A percentile compares a stretch with the other conserved stretches of the same genome.
phyloP scores from a whole-genome alignment of 805 yeast species.

The Pichia ethanolica region DNA sequence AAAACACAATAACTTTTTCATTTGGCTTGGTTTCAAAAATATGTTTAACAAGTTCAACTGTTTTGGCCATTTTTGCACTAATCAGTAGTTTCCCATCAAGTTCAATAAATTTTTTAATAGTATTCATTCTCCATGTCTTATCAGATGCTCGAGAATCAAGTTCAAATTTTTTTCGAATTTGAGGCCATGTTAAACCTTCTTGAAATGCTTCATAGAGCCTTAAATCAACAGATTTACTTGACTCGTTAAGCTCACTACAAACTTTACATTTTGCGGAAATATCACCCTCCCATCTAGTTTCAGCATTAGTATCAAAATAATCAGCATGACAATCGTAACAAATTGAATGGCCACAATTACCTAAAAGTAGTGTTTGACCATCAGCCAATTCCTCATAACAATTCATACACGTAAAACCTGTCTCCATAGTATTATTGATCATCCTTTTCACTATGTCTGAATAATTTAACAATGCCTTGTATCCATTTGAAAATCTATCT shows the following conservation, averaged over 20 bases:
- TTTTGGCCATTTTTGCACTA: constrained; percentile 65
- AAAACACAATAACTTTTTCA: constrained; percentile 77
- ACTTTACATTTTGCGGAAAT: constrained; percentile 44
- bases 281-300: constrained; percentile 25
- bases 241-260: constrained; percentile 39
- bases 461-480: constrained; percentile 18
- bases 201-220: constrained; percentile 43
- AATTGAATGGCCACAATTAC: constrained; percentile 68
- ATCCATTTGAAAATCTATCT: constrained; percentile 27
- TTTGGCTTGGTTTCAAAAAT: constrained; percentile 43
- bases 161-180: constrained; percentile 17
- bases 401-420: constrained; percentile 50
- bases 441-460: constrained; percentile 21
- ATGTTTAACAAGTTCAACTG: constrained; percentile 48
- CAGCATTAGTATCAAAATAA: constrained; percentile 40
- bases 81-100: constrained; percentile 39
- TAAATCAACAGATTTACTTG: constrained; percentile 37
- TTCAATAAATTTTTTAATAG: constrained; percentile 24
- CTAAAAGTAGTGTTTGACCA: constrained; percentile 37
- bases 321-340: constrained; percentile 53
- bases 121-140: constrained; percentile 19
- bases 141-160: constrained; percentile 20
- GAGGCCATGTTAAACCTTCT: constrained; percentile 23
- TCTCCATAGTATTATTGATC: constrained; percentile 29
- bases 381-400: constrained; percentile 51